Percentiles rank a stretch among this genome's conserved stretches.
Evolutionary conservation across 768 basidiomycete genomes (phyloP).

Genomic region (Psilocybe tampanensis): DNA sequence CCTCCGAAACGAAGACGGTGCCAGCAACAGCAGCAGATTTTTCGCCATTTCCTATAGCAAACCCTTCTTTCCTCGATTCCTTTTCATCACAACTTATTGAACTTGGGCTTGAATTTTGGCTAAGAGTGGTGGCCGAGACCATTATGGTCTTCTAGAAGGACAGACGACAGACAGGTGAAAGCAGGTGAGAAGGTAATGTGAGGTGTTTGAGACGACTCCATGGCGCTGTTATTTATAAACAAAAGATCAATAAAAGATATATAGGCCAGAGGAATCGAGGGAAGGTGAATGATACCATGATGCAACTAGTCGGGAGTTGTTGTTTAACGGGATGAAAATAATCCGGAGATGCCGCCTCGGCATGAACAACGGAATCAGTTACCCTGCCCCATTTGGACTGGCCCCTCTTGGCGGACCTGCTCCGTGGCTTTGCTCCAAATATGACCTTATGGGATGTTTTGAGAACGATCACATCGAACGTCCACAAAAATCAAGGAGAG

Average conservation of each 20-base stretch:
- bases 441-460: too few species aligned
- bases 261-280: background rate
- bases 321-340: background rate
- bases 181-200: background rate
- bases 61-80: background rate
- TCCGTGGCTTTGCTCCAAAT: background rate
- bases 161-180: background rate
- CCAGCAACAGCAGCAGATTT: constrained; percentile 22
- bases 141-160: background rate
- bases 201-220: background rate
- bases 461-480: too few species aligned
- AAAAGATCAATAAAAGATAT: too few species aligned
- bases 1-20: constrained; percentile 15
- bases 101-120: background rate
- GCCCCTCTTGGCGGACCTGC: background rate
- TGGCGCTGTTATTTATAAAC: background rate
- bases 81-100: background rate
- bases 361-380: background rate
- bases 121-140: background rate
- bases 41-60: constrained; percentile 10
- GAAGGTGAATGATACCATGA: background rate
- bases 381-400: background rate
- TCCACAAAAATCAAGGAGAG: too few species aligned
- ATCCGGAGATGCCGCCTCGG: background rate
- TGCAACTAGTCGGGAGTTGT: background rate